These are phyloP conservation scores for Penicillium desertorum DNA, from an alignment of 495 filamentous ascomycete genomes.

Conservation along the genomic window DNA sequence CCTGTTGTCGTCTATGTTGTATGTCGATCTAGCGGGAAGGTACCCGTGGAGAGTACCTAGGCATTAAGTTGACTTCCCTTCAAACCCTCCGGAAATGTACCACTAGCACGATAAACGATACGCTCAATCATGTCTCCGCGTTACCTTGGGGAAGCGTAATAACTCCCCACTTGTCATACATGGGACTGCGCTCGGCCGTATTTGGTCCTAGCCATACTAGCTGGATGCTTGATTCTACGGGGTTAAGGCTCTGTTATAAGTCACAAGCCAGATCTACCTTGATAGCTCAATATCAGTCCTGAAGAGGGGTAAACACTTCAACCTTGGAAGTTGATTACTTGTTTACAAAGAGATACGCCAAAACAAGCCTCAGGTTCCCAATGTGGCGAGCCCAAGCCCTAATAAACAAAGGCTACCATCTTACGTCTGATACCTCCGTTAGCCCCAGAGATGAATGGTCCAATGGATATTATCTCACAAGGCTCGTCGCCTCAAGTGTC, in stretches of 20 bases:
- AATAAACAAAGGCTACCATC: slow-evolving; percentile 1
- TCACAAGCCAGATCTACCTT: neutral
- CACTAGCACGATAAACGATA: slow-evolving; percentile 7
- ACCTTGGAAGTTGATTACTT: neutral
- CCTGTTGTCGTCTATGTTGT: neutral
- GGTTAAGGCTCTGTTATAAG: neutral
- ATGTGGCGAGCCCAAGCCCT: neutral
- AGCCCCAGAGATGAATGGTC: neutral
- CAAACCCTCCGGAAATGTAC: slow-evolving; percentile 24
- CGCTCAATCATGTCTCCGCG: slow-evolving; percentile 5
- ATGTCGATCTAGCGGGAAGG: neutral
- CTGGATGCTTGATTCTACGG: neutral
- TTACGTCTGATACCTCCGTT: too few species aligned
- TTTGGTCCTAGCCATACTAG: neutral
- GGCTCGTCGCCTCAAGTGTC: neutral
- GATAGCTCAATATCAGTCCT: neutral
- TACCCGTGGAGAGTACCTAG: too few species aligned
- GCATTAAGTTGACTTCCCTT: neutral
- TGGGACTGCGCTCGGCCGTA: slow-evolving; percentile 8
- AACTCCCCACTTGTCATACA: slow-evolving; percentile 19
- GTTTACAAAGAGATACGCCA: slow-evolving; percentile 6
- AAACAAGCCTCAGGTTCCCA: neutral
- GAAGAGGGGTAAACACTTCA: neutral
- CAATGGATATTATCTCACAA: neutral
- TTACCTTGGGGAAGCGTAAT: slow-evolving; percentile 16